Evolutionary conservation across 2,329 filamentous ascomycete species (phyloP).

Genomic region (Cytospora piceicola): DNA sequence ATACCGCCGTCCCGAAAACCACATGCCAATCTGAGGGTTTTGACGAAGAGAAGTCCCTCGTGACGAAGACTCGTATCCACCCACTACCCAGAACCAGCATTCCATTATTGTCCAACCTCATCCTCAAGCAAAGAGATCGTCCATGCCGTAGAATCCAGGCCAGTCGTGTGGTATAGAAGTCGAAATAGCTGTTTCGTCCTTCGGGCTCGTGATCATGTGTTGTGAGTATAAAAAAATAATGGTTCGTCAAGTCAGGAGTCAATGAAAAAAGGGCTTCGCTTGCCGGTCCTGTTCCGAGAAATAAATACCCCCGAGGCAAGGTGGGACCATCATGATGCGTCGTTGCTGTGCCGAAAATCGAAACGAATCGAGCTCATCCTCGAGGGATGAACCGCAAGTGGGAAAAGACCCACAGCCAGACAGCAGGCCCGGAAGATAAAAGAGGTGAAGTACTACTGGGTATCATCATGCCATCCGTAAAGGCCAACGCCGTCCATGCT

Average conservation of each 20-base stretch:
- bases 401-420: neutral
- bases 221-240: neutral
- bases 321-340: neutral
- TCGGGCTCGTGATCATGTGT: neutral
- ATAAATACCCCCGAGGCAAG: neutral
- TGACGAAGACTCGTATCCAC: neutral
- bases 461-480: constrained; percentile 8
- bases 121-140: neutral
- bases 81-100: neutral
- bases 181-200: neutral
- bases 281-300: neutral
- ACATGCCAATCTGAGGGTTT: neutral
- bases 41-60: neutral
- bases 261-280: neutral
- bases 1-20: neutral
- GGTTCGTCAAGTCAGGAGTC: too few species aligned
- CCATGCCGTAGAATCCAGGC: neutral
- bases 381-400: neutral
- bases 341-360: neutral
- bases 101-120: neutral
- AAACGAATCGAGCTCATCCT: neutral
- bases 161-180: neutral
- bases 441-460: constrained; percentile 10
- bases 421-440: neutral
- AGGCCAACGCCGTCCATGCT: neutral